These are phyloP conservation scores for Neocallimastix lanati DNA, from an alignment of 192 early-diverging fungal genomes.

Conservation along the genomic window DNA sequence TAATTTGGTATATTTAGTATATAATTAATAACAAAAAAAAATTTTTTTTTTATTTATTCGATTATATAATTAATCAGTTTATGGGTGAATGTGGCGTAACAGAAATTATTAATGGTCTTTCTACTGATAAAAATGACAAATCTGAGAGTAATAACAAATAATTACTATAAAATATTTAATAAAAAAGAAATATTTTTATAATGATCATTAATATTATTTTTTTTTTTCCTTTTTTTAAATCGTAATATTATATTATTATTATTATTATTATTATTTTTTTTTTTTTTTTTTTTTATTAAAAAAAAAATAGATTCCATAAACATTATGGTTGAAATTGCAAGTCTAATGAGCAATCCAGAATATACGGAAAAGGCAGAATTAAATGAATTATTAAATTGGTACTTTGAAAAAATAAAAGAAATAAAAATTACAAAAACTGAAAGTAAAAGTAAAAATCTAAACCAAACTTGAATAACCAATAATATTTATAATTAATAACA, in stretches of 20 bases:
- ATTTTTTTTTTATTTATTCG: background rate
- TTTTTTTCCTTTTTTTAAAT: too few relatives aligned
- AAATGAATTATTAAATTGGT: constrained; percentile 23
- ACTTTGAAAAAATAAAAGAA: background rate
- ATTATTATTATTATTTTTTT: too few relatives aligned
- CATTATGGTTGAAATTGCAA: constrained; percentile 28
- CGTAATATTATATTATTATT: too few relatives aligned
- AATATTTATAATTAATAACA: too few relatives aligned
- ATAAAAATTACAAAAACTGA: background rate
- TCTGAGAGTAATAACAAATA: background rate
- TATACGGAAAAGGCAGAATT: constrained; percentile 32
- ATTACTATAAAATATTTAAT: too few relatives aligned
- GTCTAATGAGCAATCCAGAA: constrained; percentile 19
- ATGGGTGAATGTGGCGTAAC: background rate
- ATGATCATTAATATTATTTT: too few relatives aligned
- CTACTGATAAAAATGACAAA: background rate
- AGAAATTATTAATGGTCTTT: background rate
- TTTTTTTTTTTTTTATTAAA: too few relatives aligned
- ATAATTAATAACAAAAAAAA: background rate
- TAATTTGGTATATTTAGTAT: too few relatives aligned
- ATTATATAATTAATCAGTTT: background rate
- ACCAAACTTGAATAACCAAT: too few relatives aligned
- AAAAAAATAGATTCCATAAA: background rate
- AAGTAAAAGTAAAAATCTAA: background rate
- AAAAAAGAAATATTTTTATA: too few relatives aligned